phyloP scores from a whole-genome alignment of 2,329 filamentous ascomycete species.

The Macrophomina tecta region DNA sequence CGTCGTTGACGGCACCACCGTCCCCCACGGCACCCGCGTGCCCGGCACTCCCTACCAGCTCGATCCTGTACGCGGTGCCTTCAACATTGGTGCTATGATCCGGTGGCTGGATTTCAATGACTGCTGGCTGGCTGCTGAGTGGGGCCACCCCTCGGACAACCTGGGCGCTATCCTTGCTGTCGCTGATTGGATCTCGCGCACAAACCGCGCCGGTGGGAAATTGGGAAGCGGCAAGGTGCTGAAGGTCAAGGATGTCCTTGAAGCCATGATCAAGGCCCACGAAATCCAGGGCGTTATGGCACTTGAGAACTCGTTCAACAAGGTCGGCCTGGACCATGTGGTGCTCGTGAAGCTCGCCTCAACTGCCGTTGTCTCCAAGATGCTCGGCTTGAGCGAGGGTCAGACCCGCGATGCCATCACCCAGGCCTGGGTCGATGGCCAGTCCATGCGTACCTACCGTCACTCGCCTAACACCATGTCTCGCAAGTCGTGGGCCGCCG shows the following conservation, averaged over 20 bases:
- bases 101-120: conserved; percentile 99
- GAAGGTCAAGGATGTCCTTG: conserved; percentile 87
- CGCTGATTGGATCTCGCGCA: conserved; percentile 96
- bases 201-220: conserved; percentile 83
- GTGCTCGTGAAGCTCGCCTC: conserved; percentile 97
- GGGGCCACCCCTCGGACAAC: conserved; percentile 99
- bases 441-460: conserved; percentile 94
- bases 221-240: conserved; percentile 76
- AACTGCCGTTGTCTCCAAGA: conserved; percentile 90
- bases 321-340: conserved; percentile 96
- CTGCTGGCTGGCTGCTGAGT: conserved; percentile 98
- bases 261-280: conserved; percentile 99
- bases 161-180: conserved; percentile 95
- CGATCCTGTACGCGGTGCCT: conserved; percentile 92
- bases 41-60: conserved; percentile 92
- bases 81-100: conserved; percentile 99
- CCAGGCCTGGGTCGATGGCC: conserved; percentile 97
- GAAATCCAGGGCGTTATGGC: conserved; percentile 98
- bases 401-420: conserved; percentile 96
- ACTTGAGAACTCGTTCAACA: conserved; percentile 98
- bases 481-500: conserved; percentile 97
- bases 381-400: conserved; percentile 86
- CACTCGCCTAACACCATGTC: conserved; percentile 99
- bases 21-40: conserved; percentile 90
- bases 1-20: conserved; percentile 84